phyloP scores from a whole-genome alignment of 2,329 filamentous ascomycete species.

The Pseudocercospora eumusae region DNA sequence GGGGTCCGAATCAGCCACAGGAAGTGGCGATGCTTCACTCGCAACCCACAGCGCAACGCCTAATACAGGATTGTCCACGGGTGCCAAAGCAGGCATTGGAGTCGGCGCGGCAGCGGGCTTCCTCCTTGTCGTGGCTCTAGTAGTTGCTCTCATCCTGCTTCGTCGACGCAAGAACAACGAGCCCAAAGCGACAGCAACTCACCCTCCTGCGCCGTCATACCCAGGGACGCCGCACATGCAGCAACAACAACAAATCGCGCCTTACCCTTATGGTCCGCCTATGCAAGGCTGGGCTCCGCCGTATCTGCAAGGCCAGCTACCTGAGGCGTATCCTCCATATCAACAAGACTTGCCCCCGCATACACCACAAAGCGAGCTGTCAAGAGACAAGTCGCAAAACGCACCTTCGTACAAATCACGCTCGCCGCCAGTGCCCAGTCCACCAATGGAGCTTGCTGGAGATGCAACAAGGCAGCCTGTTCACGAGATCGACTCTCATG shows the following conservation, averaged over 20 bases:
- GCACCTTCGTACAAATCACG: slow-evolving; percentile 3
- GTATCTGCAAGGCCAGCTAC: neutral
- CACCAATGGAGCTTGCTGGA: slow-evolving; percentile 6
- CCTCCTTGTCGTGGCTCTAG: slow-evolving; percentile 25
- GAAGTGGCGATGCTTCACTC: slow-evolving; percentile 9
- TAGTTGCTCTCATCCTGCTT: slow-evolving; percentile 19
- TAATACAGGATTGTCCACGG: slow-evolving; percentile 23
- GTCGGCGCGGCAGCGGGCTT: slow-evolving; percentile 29
- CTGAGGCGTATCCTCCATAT: neutral
- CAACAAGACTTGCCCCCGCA: slow-evolving; percentile 3
- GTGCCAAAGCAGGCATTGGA: slow-evolving; percentile 33
- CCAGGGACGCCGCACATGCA: slow-evolving; percentile 15
- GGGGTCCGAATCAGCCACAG: neutral
- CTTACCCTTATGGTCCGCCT: slow-evolving; percentile 13
- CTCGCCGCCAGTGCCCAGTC: neutral
- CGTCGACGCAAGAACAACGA: slow-evolving; percentile 19
- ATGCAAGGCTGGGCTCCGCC: slow-evolving; percentile 2
- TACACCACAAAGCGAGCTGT: neutral
- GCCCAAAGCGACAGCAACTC: slow-evolving; percentile 1
- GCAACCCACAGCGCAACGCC: neutral
- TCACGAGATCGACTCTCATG: neutral
- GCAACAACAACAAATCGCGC: slow-evolving; percentile 20
- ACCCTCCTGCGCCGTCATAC: slow-evolving; percentile 10
- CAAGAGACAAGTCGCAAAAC: slow-evolving; percentile 3
- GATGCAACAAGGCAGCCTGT: neutral